Conservation (phyloP, 805 yeast genomes). For the Lipomyces yamadae region DNA sequence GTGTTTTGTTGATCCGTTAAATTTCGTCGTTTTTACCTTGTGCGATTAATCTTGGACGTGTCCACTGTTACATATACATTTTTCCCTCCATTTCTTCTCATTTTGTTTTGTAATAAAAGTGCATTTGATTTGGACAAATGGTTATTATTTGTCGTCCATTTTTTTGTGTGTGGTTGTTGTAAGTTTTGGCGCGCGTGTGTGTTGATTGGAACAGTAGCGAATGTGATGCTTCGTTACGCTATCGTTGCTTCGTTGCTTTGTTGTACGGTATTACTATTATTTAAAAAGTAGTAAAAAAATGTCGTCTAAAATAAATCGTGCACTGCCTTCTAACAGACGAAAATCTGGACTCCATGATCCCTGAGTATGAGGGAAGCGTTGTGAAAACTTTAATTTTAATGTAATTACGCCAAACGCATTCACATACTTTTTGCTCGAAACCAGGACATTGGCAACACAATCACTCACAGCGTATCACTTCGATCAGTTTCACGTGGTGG, state of each 20-base stretch:
- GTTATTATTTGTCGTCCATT: not conserved
- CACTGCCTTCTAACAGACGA: not conserved
- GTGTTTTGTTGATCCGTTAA: constrained; percentile 4
- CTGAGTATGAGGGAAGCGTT: not conserved
- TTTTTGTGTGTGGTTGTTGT: not conserved
- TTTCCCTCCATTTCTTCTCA: not conserved
- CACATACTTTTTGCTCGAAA: no score
- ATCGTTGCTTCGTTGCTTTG: not conserved
- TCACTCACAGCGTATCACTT: not conserved
- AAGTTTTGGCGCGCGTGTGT: not conserved
- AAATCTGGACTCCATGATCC: not conserved
- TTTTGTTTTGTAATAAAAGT: not conserved
- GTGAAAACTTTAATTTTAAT: not conserved
- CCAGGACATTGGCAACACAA: no score
- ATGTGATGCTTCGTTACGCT: not conserved
- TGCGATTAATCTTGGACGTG: not conserved
- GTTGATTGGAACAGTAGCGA: not conserved
- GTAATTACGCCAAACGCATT: no score
- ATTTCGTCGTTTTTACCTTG: not conserved
- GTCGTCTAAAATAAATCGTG: not conserved
- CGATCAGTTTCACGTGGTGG: not conserved
- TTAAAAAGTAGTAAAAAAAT: not conserved
- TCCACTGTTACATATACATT: not conserved
- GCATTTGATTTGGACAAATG: not conserved
- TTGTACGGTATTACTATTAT: not conserved